Evolutionary conservation across 805 yeast species (phyloP).

Genomic region (Yamadazyma endophytica): DNA sequence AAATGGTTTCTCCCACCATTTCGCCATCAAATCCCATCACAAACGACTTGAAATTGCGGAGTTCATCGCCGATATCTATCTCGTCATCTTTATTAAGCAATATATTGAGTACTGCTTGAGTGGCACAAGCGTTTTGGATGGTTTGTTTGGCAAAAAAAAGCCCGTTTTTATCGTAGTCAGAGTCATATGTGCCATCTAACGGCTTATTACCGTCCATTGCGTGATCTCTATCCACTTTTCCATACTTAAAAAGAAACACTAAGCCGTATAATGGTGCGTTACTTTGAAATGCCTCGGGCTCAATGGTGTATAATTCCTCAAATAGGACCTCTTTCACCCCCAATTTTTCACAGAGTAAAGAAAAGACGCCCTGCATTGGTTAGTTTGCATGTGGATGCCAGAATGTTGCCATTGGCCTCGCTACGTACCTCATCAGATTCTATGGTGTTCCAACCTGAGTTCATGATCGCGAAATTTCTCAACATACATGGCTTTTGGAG

Average conservation of each 20-base stretch:
- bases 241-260: constrained; percentile 59
- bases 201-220: constrained; percentile 31
- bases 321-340: constrained; percentile 52
- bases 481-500: constrained; percentile 17
- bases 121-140: constrained; percentile 70
- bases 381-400: constrained; percentile 4
- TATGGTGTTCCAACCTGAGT: constrained; percentile 54
- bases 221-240: constrained; percentile 31
- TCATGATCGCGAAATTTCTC: constrained; percentile 2
- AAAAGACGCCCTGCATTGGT: constrained; percentile 49
- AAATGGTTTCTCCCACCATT: constrained; percentile 57
- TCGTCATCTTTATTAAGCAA: constrained; percentile 32
- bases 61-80: constrained; percentile 46
- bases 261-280: constrained; percentile 52
- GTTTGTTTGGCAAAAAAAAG: constrained; percentile 62
- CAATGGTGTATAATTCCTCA: constrained; percentile 55
- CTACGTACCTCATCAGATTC: constrained; percentile 56
- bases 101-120: constrained; percentile 62
- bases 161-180: constrained; percentile 23
- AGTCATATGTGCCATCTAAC: constrained; percentile 42
- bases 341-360: constrained; percentile 55
- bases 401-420: too few species aligned
- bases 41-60: constrained; percentile 46
- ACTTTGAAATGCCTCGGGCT: constrained; percentile 33
- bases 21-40: constrained; percentile 51